Conservation (phyloP, 768 basidiomycete genomes). For the Mycena vulgaris region DNA sequence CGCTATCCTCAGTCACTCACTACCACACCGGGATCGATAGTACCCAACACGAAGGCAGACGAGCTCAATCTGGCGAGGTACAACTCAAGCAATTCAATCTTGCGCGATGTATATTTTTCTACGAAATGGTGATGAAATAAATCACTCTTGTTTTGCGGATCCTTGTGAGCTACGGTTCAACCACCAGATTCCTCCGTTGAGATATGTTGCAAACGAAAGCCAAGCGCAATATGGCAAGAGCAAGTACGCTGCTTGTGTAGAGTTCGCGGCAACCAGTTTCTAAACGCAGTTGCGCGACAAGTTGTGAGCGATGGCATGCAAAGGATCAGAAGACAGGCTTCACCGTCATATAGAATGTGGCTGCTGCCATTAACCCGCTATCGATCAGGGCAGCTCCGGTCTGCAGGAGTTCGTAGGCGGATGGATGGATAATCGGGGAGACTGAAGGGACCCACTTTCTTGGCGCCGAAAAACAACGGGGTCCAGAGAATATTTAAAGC, state of each 20-base stretch:
- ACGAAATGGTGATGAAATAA: no score
- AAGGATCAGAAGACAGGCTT: constrained; percentile 7
- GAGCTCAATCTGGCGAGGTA: no score
- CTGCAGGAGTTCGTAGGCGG: constrained; percentile 46
- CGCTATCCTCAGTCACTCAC: no score
- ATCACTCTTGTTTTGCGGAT: neutral
- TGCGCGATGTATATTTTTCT: no score
- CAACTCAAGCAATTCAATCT: no score
- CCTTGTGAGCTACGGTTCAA: constrained; percentile 53
- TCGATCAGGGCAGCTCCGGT: constrained; percentile 69
- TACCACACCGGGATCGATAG: no score
- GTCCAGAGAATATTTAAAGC: constrained; percentile 73
- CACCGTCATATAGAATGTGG: constrained; percentile 75
- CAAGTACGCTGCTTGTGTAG: constrained; percentile 65
- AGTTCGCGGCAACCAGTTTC: constrained; percentile 63
- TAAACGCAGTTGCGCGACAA: no score
- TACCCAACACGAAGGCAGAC: no score
- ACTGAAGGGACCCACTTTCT: constrained; percentile 51
- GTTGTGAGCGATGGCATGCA: neutral
- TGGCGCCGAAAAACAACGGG: constrained; percentile 74
- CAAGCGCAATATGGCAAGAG: constrained; percentile 78
- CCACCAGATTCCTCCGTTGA: constrained; percentile 78
- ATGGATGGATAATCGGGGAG: neutral
- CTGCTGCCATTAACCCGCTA: constrained; percentile 65
- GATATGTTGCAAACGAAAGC: constrained; percentile 76